phyloP scores from a whole-genome alignment of 1,139 yeast genomes.

The Sugiyamaella castrensis region DNA sequence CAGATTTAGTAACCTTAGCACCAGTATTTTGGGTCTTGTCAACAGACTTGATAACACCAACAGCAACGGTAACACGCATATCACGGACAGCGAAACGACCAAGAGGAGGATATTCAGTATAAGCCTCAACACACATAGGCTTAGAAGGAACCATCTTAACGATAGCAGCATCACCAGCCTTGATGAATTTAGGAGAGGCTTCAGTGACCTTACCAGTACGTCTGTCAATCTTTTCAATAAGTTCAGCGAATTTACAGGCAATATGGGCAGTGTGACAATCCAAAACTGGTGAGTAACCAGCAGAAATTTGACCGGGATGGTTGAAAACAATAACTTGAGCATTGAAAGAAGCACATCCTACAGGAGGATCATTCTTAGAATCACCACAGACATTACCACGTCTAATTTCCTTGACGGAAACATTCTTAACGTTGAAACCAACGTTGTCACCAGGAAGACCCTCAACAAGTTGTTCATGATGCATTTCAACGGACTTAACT shows the following conservation, averaged over 20 bases:
- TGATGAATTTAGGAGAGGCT: constrained; percentile 80
- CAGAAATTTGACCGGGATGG: constrained; percentile 93
- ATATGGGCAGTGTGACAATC: constrained; percentile 96
- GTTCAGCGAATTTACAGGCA: constrained; percentile 86
- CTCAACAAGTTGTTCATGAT: constrained; percentile 81
- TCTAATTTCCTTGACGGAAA: constrained; percentile 89
- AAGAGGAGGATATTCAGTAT: constrained; percentile 97
- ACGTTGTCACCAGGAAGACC: constrained; percentile 95
- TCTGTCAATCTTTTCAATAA: constrained; percentile 88
- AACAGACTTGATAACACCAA: constrained; percentile 99
- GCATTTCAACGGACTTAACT: constrained; percentile 93
- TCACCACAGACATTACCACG: constrained; percentile 97
- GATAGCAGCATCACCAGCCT: constrained; percentile 93
- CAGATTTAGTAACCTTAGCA: constrained; percentile 99
- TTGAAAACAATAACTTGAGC: constrained; percentile 88
- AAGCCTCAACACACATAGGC: constrained; percentile 97
- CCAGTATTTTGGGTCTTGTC: constrained; percentile 84
- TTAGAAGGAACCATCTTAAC: constrained; percentile 89
- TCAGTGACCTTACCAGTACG: constrained; percentile 88
- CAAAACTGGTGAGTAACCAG: constrained; percentile 91
- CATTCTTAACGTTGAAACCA: constrained; percentile 94
- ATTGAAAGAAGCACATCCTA: constrained; percentile 77
- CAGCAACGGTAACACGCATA: constrained; percentile 99
- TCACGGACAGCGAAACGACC: constrained; percentile 99
- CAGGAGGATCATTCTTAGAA: constrained; percentile 92